phyloP scores from a whole-genome alignment of 2,329 filamentous ascomycete genomes.

The Metarhizium sp. region DNA sequence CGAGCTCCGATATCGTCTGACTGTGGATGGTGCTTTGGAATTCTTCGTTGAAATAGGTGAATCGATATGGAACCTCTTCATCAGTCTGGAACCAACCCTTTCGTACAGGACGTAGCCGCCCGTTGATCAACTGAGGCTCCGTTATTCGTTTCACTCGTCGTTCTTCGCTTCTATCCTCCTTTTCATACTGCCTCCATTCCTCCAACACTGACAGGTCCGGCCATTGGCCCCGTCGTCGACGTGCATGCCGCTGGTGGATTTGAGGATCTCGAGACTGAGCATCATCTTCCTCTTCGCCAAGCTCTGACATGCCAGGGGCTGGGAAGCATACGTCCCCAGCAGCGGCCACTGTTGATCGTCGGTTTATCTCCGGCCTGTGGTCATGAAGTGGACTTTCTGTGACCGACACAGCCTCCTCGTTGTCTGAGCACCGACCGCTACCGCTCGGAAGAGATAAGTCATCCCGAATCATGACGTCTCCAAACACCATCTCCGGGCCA shows the following conservation, averaged over 20 bases:
- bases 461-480: conserved; percentile 63
- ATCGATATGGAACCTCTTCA: conserved; percentile 85
- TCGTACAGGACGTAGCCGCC: conserved; percentile 72
- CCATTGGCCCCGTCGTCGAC: conserved; percentile 66
- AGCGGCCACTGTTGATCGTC: conserved; percentile 51
- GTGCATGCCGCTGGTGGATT: conserved; percentile 23
- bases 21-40: conserved; percentile 94
- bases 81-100: conserved; percentile 78
- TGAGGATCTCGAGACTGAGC: conserved; percentile 35
- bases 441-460: conserved; percentile 38
- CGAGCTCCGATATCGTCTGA: conserved; percentile 85
- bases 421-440: conserved; percentile 19
- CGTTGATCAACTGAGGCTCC: conserved; percentile 87
- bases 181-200: conserved; percentile 85
- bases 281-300: conserved; percentile 63
- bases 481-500: conserved; percentile 47
- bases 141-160: conserved; percentile 84
- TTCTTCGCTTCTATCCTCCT: conserved; percentile 70
- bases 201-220: conserved; percentile 77
- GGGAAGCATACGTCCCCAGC: conserved; percentile 93
- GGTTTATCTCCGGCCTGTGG: conserved; percentile 17
- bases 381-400: conserved; percentile 15
- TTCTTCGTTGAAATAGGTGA: conserved; percentile 98
- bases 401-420: conserved; percentile 24
- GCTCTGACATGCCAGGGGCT: conserved; percentile 59